Percentiles rank a stretch among this genome's conserved stretches.
phyloP scores from a whole-genome alignment of 768 basidiomycete species.

The Gloeophyllum trabeum region DNA sequence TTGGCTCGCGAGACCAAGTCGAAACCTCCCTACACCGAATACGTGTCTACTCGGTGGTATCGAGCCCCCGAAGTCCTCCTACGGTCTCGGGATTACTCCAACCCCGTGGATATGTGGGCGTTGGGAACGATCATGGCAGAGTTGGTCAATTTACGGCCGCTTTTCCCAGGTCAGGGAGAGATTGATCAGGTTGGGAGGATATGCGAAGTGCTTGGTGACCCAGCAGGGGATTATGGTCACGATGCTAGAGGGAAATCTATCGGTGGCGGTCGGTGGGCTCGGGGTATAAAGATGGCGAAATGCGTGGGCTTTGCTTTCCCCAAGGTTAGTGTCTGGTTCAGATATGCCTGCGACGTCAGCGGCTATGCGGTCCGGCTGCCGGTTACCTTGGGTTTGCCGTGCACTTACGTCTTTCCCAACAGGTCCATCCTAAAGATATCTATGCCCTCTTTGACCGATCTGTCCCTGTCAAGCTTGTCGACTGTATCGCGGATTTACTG shows the following conservation, averaged over 20 bases:
- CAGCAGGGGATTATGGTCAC: conserved; percentile 68
- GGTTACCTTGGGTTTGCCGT: no score
- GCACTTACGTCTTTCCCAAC: conserved; percentile 4
- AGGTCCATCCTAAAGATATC: conserved; percentile 60
- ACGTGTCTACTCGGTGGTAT: conserved; percentile 99
- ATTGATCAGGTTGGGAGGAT: conserved; percentile 88
- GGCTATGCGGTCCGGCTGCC: no score
- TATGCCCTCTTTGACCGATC: conserved; percentile 66
- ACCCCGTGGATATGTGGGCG: conserved; percentile 99
- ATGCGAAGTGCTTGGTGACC: conserved; percentile 90
- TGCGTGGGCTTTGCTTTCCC: conserved; percentile 81
- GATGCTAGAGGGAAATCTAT: conserved; percentile 56
- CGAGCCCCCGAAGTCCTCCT: conserved; percentile 95
- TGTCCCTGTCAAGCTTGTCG: conserved; percentile 72
- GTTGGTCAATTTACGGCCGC: conserved; percentile 84
- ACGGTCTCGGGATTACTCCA: conserved; percentile 85
- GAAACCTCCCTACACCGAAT: conserved; percentile 93
- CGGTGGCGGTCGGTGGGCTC: conserved; percentile 85
- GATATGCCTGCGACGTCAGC: no score
- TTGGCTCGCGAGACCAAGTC: conserved; percentile 85
- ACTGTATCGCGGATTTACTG: conserved; percentile 87
- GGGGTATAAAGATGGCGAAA: conserved; percentile 81
- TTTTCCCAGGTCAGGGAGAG: conserved; percentile 92
- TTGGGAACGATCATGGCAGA: conserved; percentile 98
- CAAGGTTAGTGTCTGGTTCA: conserved; percentile 50